Conservation (phyloP, 2,329 filamentous ascomycete genomes). For the Microsporum canis region DNA sequence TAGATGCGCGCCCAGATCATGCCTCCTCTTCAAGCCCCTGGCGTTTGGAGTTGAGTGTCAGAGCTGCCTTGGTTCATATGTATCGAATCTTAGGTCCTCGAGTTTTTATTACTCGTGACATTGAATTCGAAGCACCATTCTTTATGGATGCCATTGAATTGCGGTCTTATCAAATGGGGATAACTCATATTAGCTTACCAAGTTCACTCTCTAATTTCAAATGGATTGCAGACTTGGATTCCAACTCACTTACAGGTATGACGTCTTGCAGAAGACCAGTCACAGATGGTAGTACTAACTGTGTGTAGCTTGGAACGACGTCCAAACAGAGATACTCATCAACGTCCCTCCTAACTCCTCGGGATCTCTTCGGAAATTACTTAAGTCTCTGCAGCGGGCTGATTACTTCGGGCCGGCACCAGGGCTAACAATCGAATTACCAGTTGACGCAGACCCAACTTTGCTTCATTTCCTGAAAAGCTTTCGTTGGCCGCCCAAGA, state of each 20-base stretch:
- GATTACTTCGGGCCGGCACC: conserved; percentile 64
- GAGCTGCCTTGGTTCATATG: conserved; percentile 59
- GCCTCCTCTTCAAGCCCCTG: conserved; percentile 56
- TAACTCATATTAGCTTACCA: conserved; percentile 67
- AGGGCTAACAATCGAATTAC: conserved; percentile 74
- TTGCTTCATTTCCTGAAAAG: conserved; percentile 51
- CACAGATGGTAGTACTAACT: conserved; percentile 9
- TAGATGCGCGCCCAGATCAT: conserved; percentile 64
- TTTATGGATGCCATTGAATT: conserved; percentile 52
- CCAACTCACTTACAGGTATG: conserved; percentile 54
- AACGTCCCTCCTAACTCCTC: conserved; percentile 61
- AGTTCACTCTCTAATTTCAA: conserved; percentile 48
- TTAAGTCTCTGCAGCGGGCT: conserved; percentile 62
- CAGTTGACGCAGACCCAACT: conserved; percentile 54
- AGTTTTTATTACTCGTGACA: conserved; percentile 60
- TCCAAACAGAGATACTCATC: conserved; percentile 71
- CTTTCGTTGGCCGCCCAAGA: conserved; percentile 56
- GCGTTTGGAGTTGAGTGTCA: conserved; percentile 55
- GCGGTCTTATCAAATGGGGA: conserved; percentile 41
- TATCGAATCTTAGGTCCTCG: conserved; percentile 65
- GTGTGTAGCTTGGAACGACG: conserved; percentile 59
- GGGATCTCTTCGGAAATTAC: conserved; percentile 62
- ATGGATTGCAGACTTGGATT: conserved; percentile 72
- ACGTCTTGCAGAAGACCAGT: background rate
- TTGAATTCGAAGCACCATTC: conserved; percentile 53